phyloP scores from a whole-genome alignment of 257 asterid species.

The Lycium barbarum region DNA sequence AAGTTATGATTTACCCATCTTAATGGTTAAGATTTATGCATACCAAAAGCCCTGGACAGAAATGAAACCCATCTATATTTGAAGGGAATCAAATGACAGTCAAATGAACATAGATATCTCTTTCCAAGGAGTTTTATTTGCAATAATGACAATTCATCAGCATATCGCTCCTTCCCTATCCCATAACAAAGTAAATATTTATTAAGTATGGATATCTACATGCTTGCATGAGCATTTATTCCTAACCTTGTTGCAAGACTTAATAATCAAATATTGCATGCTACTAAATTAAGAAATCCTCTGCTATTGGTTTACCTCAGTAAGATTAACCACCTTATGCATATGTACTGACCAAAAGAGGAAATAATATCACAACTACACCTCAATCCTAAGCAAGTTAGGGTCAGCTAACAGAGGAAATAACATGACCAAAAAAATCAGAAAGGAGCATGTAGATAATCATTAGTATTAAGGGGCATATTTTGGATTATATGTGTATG shows the following conservation, averaged over 20 bases:
- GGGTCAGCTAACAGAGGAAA: neutral
- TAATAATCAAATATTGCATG: neutral
- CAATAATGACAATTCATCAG: neutral
- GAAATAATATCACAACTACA: neutral
- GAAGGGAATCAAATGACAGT: neutral
- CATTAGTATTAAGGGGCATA: neutral
- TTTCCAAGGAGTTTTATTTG: constrained; percentile 1
- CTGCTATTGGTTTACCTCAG: neutral
- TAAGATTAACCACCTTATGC: neutral
- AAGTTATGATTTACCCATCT: neutral
- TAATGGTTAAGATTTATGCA: neutral
- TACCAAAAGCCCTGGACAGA: neutral
- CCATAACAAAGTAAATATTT: neutral
- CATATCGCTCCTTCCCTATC: neutral
- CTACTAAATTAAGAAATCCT: neutral
- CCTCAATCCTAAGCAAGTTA: neutral
- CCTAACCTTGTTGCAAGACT: neutral
- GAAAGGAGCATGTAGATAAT: neutral
- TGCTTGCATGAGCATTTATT: neutral
- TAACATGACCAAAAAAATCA: neutral
- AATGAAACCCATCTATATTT: neutral
- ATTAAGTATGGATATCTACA: neutral
- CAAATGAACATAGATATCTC: constrained; percentile 1
- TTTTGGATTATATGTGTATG: constrained; percentile 7
- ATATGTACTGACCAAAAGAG: constrained; percentile 6